These are phyloP conservation scores for Sordariomycetes sp. DNA, from an alignment of 2,329 filamentous ascomycete species.

Conservation along the genomic window DNA sequence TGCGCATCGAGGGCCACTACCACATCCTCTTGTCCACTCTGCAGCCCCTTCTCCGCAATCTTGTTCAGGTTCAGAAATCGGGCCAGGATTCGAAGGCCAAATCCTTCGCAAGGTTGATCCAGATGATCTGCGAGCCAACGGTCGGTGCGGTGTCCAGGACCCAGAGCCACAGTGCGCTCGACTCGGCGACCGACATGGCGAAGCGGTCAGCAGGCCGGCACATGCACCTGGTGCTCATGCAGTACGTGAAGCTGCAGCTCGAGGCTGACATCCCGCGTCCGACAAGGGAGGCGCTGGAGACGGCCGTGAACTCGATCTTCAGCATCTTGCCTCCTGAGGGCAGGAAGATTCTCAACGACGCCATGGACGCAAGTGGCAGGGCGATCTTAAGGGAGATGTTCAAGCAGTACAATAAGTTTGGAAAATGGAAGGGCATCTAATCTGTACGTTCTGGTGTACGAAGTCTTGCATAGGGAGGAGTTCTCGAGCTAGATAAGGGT, in stretches of 20 bases:
- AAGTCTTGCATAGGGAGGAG: constrained; percentile 6
- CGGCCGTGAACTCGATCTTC: constrained; percentile 49
- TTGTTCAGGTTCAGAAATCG: constrained; percentile 28
- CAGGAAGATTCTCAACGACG: constrained; percentile 48
- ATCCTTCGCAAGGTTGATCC: constrained; percentile 45
- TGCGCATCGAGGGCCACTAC: constrained; percentile 53
- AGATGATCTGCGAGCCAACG: constrained; percentile 50
- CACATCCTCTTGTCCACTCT: constrained; percentile 46
- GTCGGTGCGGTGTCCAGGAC: constrained; percentile 42
- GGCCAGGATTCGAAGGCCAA: constrained; percentile 36
- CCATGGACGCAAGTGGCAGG: constrained; percentile 48
- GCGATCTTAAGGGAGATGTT: constrained; percentile 51
- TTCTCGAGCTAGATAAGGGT: too few species aligned
- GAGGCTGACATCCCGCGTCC: constrained; percentile 40
- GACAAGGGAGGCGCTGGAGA: constrained; percentile 46
- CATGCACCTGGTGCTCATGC: constrained; percentile 51
- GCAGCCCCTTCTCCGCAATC: constrained; percentile 44
- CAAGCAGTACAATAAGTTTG: constrained; percentile 51
- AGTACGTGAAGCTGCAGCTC: constrained; percentile 53
- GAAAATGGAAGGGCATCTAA: too few species aligned
- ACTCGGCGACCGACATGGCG: constrained; percentile 51
- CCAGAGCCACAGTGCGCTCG: constrained; percentile 35
- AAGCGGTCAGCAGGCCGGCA: constrained; percentile 52
- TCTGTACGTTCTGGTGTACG: constrained; percentile 47
- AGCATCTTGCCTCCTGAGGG: constrained; percentile 46